Evolutionary conservation across 2,329 filamentous ascomycete species (phyloP).

Genomic region (Davidsoniella neocaledoniae): DNA sequence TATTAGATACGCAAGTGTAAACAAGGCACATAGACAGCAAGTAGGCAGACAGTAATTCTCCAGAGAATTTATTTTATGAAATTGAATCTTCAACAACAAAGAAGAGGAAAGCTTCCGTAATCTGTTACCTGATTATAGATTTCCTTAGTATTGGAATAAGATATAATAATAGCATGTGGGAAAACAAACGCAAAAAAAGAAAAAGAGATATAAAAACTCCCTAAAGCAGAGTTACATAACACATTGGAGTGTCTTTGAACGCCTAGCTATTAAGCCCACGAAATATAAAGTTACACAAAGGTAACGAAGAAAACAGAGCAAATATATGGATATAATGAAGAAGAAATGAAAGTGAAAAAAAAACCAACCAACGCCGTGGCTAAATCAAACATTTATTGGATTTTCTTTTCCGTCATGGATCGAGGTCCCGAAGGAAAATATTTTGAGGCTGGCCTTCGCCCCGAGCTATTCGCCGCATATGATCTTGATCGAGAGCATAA

Average conservation of each 20-base stretch:
- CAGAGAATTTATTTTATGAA: no score
- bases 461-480: not conserved
- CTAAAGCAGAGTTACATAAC: no score
- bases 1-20: no score
- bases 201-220: no score
- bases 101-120: no score
- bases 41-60: no score
- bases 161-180: no score
- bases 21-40: no score
- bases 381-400: not conserved
- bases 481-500: not conserved
- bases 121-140: no score
- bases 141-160: no score
- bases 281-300: not conserved
- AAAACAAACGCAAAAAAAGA: no score
- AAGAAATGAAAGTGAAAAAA: not conserved
- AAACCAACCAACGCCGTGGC: not conserved
- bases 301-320: not conserved
- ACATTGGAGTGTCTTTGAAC: not conserved
- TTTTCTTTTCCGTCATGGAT: not conserved
- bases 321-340: not conserved
- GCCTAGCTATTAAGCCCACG: not conserved
- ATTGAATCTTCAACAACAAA: no score
- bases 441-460: not conserved
- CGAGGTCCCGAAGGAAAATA: not conserved